These are phyloP conservation scores for Priceomyces fermenticarens DNA, from an alignment of 805 yeast genomes.

Conservation along the genomic window DNA sequence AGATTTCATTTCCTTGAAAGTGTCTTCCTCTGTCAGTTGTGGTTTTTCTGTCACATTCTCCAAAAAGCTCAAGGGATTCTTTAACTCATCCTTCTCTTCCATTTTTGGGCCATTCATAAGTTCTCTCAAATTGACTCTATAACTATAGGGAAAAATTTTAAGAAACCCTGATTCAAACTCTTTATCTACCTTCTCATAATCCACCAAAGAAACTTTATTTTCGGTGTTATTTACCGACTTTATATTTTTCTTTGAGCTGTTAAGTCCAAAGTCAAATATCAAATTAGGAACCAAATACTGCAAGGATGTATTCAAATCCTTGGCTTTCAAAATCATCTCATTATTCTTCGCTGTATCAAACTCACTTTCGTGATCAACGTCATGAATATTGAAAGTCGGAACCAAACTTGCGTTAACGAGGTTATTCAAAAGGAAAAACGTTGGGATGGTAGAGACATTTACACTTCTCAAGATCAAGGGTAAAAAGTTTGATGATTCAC, in stretches of 20 bases:
- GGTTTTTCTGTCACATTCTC: constrained; percentile 36
- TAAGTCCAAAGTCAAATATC: constrained; percentile 34
- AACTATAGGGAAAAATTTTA: constrained; percentile 29
- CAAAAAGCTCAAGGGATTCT: constrained; percentile 32
- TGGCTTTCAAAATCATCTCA: constrained; percentile 27
- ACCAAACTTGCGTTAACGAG: constrained; percentile 9
- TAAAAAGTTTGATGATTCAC: constrained; percentile 54
- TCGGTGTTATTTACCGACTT: constrained; percentile 7
- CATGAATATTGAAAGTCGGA: constrained; percentile 31
- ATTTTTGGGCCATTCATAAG: constrained; percentile 23
- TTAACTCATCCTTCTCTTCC: constrained; percentile 17
- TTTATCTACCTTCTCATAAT: constrained; percentile 8
- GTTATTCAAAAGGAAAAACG: constrained; percentile 39
- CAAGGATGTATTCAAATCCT: constrained; percentile 30
- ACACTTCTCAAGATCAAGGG: constrained; percentile 67
- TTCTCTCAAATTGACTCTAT: constrained; percentile 32
- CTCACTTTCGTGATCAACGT: constrained; percentile 33
- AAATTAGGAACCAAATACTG: constrained; percentile 41
- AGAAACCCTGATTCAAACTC: constrained; percentile 19
- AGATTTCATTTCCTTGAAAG: constrained; percentile 17
- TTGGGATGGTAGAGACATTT: constrained; percentile 62
- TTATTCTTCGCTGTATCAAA: constrained; percentile 24
- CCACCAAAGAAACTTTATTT: constrained; percentile 1
- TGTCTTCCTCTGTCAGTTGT: constrained; percentile 22
- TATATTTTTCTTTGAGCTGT: constrained; percentile 11